These are phyloP conservation scores for Darksidea phi DNA, from an alignment of 495 filamentous ascomycete species.

Conservation along the genomic window DNA sequence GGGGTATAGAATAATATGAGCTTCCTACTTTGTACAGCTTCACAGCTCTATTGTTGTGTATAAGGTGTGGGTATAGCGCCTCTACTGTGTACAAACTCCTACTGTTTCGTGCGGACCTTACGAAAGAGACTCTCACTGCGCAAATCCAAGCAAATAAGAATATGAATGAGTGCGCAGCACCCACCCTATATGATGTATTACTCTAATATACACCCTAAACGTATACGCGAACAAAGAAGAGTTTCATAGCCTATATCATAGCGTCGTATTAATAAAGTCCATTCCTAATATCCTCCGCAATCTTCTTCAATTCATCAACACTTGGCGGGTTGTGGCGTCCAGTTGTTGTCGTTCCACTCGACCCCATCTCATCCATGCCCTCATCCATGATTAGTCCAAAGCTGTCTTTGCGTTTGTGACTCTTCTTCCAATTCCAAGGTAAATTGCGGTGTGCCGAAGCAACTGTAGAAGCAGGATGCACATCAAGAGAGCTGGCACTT, in stretches of 20 bases:
- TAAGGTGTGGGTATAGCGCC: too few species aligned
- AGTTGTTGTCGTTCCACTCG: background rate
- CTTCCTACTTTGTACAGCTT: too few species aligned
- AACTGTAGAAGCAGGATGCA: background rate
- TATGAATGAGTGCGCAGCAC: too few species aligned
- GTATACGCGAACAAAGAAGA: background rate
- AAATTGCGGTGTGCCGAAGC: slow-evolving; percentile 2
- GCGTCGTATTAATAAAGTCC: slow-evolving; percentile 9
- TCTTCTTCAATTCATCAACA: slow-evolving; percentile 21
- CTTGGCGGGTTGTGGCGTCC: slow-evolving; percentile 9
- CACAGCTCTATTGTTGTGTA: too few species aligned
- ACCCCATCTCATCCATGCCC: slow-evolving; percentile 13
- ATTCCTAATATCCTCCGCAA: slow-evolving; percentile 19
- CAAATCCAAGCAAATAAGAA: too few species aligned
- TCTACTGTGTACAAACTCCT: too few species aligned
- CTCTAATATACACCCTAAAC: background rate
- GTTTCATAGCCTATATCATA: background rate
- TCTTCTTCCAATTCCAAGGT: background rate
- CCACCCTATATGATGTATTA: too few species aligned
- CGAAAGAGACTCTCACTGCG: too few species aligned
- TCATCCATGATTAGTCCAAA: slow-evolving; percentile 28
- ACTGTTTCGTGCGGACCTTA: too few species aligned
- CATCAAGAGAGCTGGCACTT: background rate
- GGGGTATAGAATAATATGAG: too few species aligned
- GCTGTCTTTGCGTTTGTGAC: slow-evolving; percentile 19